Evolutionary conservation across 257 asterid species (phyloP).

Genomic region (Nicotiana benthamiana): DNA sequence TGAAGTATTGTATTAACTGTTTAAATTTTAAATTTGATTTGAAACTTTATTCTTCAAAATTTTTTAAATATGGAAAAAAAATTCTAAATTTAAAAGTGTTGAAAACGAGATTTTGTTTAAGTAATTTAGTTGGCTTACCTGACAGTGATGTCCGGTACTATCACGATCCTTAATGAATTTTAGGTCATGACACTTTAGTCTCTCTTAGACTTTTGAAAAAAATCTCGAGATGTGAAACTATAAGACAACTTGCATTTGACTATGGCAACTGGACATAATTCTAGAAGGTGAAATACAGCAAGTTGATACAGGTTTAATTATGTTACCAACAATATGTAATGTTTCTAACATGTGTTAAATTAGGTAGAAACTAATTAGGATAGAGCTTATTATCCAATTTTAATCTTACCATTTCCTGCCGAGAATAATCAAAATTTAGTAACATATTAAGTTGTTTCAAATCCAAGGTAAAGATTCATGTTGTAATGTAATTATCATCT

Average conservation of each 20-base stretch:
- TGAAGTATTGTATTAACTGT: too few species aligned
- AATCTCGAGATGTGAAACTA: not conserved
- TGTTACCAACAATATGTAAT: not conserved
- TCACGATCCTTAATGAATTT: too few species aligned
- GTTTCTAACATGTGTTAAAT: not conserved
- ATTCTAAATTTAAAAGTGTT: too few species aligned
- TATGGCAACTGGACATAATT: not conserved
- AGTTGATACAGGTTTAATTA: not conserved
- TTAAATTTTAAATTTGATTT: too few species aligned
- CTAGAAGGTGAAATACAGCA: not conserved
- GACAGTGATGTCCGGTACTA: too few species aligned
- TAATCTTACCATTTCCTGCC: not conserved
- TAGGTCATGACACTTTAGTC: too few species aligned
- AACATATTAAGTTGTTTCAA: not conserved
- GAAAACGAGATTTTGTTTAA: too few species aligned
- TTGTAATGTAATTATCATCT: too few species aligned
- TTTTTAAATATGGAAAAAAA: too few species aligned
- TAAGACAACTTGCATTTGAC: not conserved
- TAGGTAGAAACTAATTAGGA: not conserved
- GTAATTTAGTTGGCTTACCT: too few species aligned
- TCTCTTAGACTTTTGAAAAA: too few species aligned
- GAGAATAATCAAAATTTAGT: not conserved
- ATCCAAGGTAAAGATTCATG: not conserved
- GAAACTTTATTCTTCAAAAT: too few species aligned
- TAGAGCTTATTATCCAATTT: not conserved